Base-by-base conservation (phyloP, 768 basidiomycete genomes). In the Hericium erinaceus region DNA sequence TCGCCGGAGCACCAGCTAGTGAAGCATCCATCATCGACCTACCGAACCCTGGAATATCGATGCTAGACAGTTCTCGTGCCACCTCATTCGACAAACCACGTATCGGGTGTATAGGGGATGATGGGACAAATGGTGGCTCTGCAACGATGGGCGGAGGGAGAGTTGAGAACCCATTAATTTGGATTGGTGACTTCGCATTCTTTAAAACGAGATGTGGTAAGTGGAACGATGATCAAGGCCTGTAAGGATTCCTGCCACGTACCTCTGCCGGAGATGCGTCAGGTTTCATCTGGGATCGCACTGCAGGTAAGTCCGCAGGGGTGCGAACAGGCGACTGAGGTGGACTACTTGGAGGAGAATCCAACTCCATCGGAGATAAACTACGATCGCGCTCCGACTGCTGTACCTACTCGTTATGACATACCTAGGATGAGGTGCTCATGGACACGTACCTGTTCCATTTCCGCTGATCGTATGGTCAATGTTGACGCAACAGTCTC, bases 331-430 rank as follows among this genome's bases (percentile, higher is more conserved):
- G 57, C 3, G 62, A 64, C 55, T 62, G 68, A 48, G 69, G 60
- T 39, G 75, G 73, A 10, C 74, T 74, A 58, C 72, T 75, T 16
- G 70, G 61, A 7, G 75, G 66, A 7, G 81, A 81, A 61, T 78
- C 81, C 46, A 84, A 72, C 56, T 84, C 84, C 81, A 83, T 83
- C 0, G 81, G 82, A 51, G 81, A 81, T 49, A 81, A 70, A 67
- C 78, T 84, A 57, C 80, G 71, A 16, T 77, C 74, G 54, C 57
- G 69, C 62, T 72, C 71, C 66, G 53, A 18, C n/a, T 50, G 38
- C 57, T 52, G n/a, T 58, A 52, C 37, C 20, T 51, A 49, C 48
- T 37, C 28, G 39, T 48, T 26, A 26, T 20, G 56, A 28, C 49
- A 28, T 28, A 22, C 37, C 41, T 37, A 24, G 5, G n/a, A 46